Base-by-base conservation (phyloP, 805 yeast species). In the Candida quercuum region DNA sequence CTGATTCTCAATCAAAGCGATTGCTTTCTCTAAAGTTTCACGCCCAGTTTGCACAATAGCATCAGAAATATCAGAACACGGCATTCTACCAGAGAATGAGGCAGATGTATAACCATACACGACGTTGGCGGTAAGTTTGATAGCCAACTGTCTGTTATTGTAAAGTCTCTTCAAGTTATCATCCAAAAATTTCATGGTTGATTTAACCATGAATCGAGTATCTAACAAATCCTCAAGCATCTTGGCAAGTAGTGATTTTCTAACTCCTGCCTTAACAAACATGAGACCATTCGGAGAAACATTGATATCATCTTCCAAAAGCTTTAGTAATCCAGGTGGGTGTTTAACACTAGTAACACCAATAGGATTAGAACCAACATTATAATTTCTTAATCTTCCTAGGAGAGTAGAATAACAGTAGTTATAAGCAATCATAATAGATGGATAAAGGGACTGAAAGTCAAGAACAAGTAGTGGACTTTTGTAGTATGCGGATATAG, bases 51-150 rank as follows among this genome's bases (percentile, higher is more conserved):
- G 78, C 1, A 93, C 99, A 56, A 93, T 86, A 11, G 94, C 83
- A 61, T 93, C 99, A 0, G 99, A 96, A 22, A 93, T 71, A 55
- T 89, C 98, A 0, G 95, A 79, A 50, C 93, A 86, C 0, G 99
- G 98, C 99, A 93, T 93, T 45, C 99, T 66, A 0, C 99, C 99
- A 8, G 96, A 86, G 54, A 83, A 93, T 0, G 96, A 78, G 0
- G 99, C 99, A 1, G 96, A 83, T 0, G 97, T 73, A 54, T 93
- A 93, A 0, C 99, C 99, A 62, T 93, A 93, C 0, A 96, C 91
- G 8, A 93, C 99, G 58, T 88, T 89, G 1, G 99, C 97, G 30
- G 88, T 80, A 33, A 91, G 64, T 54, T 93, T 93, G 44, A 93
- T 64, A 0, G 96, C 98, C 28, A 86, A 57, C 49, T 93, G 99